Conservation (phyloP, 257 asterid genomes). For the Solanum infundibuliforme region DNA sequence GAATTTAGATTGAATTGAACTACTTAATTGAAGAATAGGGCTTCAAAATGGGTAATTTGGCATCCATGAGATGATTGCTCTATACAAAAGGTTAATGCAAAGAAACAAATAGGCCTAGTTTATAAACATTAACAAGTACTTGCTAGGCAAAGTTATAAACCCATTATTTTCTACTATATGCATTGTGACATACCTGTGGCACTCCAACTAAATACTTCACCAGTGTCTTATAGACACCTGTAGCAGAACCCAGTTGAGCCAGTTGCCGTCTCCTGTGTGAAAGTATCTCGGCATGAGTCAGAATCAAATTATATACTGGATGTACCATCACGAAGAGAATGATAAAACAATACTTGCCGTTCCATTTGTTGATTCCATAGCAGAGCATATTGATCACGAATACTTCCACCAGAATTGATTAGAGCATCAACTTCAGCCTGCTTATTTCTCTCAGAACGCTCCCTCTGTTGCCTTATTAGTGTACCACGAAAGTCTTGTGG, state of each 20-base stretch:
- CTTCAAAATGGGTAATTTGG: not conserved
- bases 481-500: constrained; percentile 98
- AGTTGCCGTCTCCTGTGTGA: constrained; percentile 77
- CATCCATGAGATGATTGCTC: not conserved
- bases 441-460: constrained; percentile 95
- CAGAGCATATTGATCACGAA: constrained; percentile 67
- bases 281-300: not conserved
- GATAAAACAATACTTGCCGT: constrained; percentile 26
- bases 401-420: constrained; percentile 78
- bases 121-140: not conserved
- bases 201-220: constrained; percentile 97
- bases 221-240: constrained; percentile 92
- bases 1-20: not conserved
- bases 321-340: not conserved
- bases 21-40: not conserved
- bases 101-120: not conserved
- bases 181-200: constrained; percentile 59
- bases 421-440: constrained; percentile 80
- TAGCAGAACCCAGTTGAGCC: constrained; percentile 96
- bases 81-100: not conserved
- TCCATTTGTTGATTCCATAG: constrained; percentile 98
- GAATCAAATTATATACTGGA: not conserved
- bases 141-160: not conserved
- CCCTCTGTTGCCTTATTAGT: constrained; percentile 89
- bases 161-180: not conserved